Conservation (phyloP, 805 yeast species). For the Torulaspora indica region DNA sequence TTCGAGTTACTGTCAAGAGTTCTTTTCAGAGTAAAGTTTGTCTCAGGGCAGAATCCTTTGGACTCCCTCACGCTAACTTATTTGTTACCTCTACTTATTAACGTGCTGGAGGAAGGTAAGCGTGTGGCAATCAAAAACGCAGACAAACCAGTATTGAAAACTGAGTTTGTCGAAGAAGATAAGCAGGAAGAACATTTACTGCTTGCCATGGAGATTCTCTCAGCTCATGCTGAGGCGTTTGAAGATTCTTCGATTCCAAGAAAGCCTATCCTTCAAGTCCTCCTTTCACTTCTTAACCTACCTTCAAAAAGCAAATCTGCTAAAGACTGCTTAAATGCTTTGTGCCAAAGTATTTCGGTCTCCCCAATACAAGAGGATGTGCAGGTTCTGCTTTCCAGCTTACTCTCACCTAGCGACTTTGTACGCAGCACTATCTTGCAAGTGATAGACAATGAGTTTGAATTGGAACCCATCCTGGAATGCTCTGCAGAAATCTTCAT, state of each 20-base stretch:
- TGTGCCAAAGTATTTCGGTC: constrained; percentile 72
- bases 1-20: constrained; percentile 56
- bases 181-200: constrained; percentile 84
- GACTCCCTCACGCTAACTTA: constrained; percentile 67
- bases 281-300: constrained; percentile 62
- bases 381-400: constrained; percentile 48
- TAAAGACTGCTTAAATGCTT: constrained; percentile 73
- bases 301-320: constrained; percentile 77
- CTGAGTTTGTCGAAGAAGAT: constrained; percentile 75
- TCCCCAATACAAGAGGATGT: constrained; percentile 56
- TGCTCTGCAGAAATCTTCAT: constrained; percentile 73
- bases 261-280: constrained; percentile 51
- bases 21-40: constrained; percentile 68
- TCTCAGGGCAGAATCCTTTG: constrained; percentile 67
- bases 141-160: constrained; percentile 47
- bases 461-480: constrained; percentile 38
- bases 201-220: constrained; percentile 69
- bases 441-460: constrained; percentile 77
- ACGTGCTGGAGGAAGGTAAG: constrained; percentile 64
- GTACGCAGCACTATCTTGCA: constrained; percentile 80
- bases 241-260: constrained; percentile 67
- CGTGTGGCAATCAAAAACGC: constrained; percentile 49
- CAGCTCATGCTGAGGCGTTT: constrained; percentile 64
- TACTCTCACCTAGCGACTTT: constrained; percentile 59
- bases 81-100: constrained; percentile 66